Evolutionary conservation across 371 early-diverging fungal species (phyloP), one percentile per base, ranked within the genome.

Genomic region (Rhizopus delemar): DNA sequence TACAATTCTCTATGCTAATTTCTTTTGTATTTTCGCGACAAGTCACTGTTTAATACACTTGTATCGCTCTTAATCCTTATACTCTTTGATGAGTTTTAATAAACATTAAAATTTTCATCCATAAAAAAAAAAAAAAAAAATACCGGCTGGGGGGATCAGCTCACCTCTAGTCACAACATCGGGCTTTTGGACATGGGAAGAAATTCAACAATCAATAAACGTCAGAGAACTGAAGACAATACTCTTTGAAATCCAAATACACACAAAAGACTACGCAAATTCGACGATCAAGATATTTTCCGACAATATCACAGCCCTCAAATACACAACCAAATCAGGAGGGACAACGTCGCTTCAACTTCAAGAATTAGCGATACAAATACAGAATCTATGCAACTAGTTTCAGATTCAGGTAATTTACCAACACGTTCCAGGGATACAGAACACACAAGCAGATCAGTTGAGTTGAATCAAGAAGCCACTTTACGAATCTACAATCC

Each of bases 301-400:
- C 0, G 62, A 67, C 62, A 67, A 56, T 53, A 55, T 45, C 8
- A 67, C 62, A 13, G 59, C 63, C 6, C 22, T 67, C 3, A 67
- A 67, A 41, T 67, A 67, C 50, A 50, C 28, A 8, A 35, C 39
- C 53, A 51, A 32, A 8, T 45, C 31, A 15, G 51, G 57, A 28
- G 52, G 56, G 36, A 51, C 57, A 33, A 38, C 49, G n/a, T 62
- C 62, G 29, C n/a, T 46, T 3, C 3, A 13, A 5, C 59, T 66
- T 11, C 62, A 66, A 55, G 32, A 51, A 2, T 8, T 62, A 12
- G 62, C 62, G 8, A 1, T 49, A 13, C 33, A 35, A 15, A 51
- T 51, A n/a, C 51, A 51, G 35, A 29, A 35, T 11, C 33, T 51
- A 12, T 35, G 33, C 51, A 51, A 51, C 51, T 1, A 51, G 4